phyloP scores from a whole-genome alignment of 768 basidiomycete species.

The Phlebiopsis flavidoalba region DNA sequence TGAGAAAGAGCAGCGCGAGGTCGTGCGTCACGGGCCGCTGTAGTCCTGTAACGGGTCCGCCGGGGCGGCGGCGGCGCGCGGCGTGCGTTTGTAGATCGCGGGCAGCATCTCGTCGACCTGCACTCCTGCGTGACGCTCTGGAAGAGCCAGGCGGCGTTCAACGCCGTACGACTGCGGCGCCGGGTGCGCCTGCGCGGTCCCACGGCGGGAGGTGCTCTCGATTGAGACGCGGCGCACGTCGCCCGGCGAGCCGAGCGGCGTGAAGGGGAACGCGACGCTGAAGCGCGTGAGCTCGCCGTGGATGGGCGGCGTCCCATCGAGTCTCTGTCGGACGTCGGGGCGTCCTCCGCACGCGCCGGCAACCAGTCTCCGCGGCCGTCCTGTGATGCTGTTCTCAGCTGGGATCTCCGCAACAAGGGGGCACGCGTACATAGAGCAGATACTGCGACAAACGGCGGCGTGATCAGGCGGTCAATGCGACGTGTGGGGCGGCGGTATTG shows the following conservation, averaged over 20 bases:
- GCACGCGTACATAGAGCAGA: slow-evolving; percentile 7
- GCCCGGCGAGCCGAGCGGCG: slow-evolving; percentile 45
- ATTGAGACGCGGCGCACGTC: slow-evolving; percentile 45
- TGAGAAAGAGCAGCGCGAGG: slow-evolving; percentile 26
- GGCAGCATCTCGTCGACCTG: slow-evolving; percentile 62
- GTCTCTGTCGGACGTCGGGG: slow-evolving; percentile 21
- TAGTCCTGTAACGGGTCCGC: slow-evolving; percentile 24
- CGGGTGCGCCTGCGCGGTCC: slow-evolving; percentile 41
- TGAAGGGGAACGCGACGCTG: slow-evolving; percentile 60
- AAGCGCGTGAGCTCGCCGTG: slow-evolving; percentile 38
- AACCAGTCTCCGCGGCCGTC: slow-evolving; percentile 1
- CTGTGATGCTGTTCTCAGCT: background rate
- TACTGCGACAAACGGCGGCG: slow-evolving; percentile 10
- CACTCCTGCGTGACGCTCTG: slow-evolving; percentile 38
- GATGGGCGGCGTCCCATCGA: slow-evolving; percentile 25
- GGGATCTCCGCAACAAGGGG: no score
- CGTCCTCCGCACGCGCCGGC: slow-evolving; percentile 17
- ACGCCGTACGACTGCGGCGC: slow-evolving; percentile 40
- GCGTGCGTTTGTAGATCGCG: slow-evolving; percentile 42
- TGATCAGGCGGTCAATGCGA: background rate
- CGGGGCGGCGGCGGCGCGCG: slow-evolving; percentile 18
- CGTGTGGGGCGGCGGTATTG: background rate
- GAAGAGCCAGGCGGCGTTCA: slow-evolving; percentile 49
- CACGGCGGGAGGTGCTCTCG: slow-evolving; percentile 47
- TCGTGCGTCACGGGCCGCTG: slow-evolving; percentile 32